Conservation (phyloP, 768 basidiomycete species). For the Lentinula guzmanii region DNA sequence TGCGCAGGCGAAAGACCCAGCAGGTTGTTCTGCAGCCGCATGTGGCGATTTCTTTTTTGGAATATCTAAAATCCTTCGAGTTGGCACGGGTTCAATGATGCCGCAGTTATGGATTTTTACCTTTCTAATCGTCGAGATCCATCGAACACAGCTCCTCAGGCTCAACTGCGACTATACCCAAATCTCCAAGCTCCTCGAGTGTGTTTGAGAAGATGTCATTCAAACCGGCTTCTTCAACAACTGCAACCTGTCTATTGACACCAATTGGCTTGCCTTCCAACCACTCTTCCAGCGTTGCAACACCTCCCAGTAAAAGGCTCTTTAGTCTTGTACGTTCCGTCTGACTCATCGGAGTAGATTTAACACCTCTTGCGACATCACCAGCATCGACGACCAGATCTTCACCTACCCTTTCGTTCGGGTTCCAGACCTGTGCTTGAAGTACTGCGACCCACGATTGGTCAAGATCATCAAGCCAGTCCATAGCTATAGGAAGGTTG, state of each 20-base stretch:
- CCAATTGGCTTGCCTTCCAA: slow-evolving; percentile 25
- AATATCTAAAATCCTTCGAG: no score
- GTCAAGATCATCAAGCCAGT: slow-evolving; percentile 71
- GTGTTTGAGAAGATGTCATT: slow-evolving; percentile 60
- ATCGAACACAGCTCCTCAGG: background rate
- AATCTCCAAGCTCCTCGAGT: slow-evolving; percentile 48
- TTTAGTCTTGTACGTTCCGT: slow-evolving; percentile 69
- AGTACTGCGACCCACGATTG: slow-evolving; percentile 68
- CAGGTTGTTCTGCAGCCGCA: no score
- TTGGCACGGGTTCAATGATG: no score
- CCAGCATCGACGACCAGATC: slow-evolving; percentile 38
- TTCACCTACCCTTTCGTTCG: slow-evolving; percentile 29
- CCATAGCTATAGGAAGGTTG: slow-evolving; percentile 47
- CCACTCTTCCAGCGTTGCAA: slow-evolving; percentile 67
- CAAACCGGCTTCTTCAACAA: slow-evolving; percentile 54
- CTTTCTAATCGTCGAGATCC: background rate
- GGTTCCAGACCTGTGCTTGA: slow-evolving; percentile 62
- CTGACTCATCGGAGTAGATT: slow-evolving; percentile 49
- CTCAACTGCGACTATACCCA: background rate
- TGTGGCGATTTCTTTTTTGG: no score
- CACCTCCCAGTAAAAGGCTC: slow-evolving; percentile 58
- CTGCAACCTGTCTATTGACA: slow-evolving; percentile 23
- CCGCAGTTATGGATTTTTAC: background rate
- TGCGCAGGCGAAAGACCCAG: no score
- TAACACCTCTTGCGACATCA: slow-evolving; percentile 22